These are phyloP conservation scores for Jamesozyma rosinii DNA, from an alignment of 805 yeast species.

Conservation along the genomic window DNA sequence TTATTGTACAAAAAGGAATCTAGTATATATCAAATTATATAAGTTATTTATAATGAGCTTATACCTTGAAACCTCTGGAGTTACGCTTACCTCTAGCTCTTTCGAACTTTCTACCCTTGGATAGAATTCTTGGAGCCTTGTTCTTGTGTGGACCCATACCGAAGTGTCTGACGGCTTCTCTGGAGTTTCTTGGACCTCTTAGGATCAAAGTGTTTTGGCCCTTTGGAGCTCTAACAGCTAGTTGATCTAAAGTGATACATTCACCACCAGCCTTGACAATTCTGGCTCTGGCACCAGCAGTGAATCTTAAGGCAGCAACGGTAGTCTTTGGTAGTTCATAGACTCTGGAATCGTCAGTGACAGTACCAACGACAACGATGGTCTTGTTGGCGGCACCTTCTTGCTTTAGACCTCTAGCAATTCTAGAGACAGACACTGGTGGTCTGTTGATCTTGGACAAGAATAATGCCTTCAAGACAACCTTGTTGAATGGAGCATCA, in stretches of 20 bases:
- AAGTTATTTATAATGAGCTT: slow-evolving; percentile 31
- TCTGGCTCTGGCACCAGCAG: slow-evolving; percentile 97
- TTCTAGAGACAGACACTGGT: slow-evolving; percentile 93
- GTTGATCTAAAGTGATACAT: slow-evolving; percentile 97
- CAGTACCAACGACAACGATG: slow-evolving; percentile 97
- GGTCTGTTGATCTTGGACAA: slow-evolving; percentile 99
- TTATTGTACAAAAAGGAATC: not conserved
- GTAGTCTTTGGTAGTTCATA: slow-evolving; percentile 92
- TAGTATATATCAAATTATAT: not conserved
- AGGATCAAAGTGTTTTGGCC: slow-evolving; percentile 97
- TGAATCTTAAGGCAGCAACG: slow-evolving; percentile 98
- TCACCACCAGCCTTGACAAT: slow-evolving; percentile 98
- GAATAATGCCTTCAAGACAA: slow-evolving; percentile 87
- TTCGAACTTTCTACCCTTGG: slow-evolving; percentile 99
- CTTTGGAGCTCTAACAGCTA: slow-evolving; percentile 97
- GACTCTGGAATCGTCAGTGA: slow-evolving; percentile 95
- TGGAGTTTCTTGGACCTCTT: slow-evolving; percentile 97
- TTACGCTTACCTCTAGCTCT: slow-evolving; percentile 99
- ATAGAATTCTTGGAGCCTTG: slow-evolving; percentile 97
- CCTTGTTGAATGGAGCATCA: slow-evolving; percentile 97
- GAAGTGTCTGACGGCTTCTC: slow-evolving; percentile 99
- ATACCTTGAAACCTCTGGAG: slow-evolving; percentile 99
- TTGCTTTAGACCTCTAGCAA: slow-evolving; percentile 73
- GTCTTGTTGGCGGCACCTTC: slow-evolving; percentile 82
- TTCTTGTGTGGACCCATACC: slow-evolving; percentile 99